Base-by-base conservation (phyloP, 495 filamentous ascomycete species). In the Bryoglossum gracile region DNA sequence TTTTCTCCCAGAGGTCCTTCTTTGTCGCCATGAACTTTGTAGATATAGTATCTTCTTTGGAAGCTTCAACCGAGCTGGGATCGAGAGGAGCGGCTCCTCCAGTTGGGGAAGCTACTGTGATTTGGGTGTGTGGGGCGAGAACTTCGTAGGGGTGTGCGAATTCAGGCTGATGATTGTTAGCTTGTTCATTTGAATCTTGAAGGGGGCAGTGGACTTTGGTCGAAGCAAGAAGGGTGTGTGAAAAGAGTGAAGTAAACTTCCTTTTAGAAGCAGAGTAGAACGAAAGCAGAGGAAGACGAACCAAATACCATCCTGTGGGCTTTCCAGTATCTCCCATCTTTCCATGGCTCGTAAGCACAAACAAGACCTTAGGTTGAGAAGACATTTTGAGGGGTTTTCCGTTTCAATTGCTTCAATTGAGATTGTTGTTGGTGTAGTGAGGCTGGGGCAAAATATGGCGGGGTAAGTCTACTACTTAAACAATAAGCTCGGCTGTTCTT, bases 81-180 rank as follows among this genome's bases (percentile, higher is more conserved):
- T 87, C 83, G 0, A 89, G 74, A 0, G 84, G 81, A 1, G 84
- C 81, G 18, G 64, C 69, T 50, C 85, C 84, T 46, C 85, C 85
- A 4, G 66, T 64, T 1, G 85, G 85, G 1, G 83, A 86, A 48
- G 82, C 83, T 19, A 86, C 67, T 28, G 69, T 72, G 13, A 87
- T 62, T 16, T 76, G 63, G 47, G 67, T 62, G 54, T 79, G 70
- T n/a, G 69, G 65, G 14, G 67, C 53, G 26, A 87, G 71, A 38
- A 78, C 69, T 53, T 80, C 60, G 59, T 80, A 79, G 2, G 84
- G 82, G 62, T 88, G 84, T 21, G 84, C 75, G 55, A 88, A 74
- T 56, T 89, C 84, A 45, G 84, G 77, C 80, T 84, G 28, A 30
- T 48, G 24, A 21, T 41, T 14, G 30, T 43, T 37, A 48, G 43